These are phyloP conservation scores for Russula olivacea DNA, from an alignment of 768 basidiomycete species.

Conservation along the genomic window DNA sequence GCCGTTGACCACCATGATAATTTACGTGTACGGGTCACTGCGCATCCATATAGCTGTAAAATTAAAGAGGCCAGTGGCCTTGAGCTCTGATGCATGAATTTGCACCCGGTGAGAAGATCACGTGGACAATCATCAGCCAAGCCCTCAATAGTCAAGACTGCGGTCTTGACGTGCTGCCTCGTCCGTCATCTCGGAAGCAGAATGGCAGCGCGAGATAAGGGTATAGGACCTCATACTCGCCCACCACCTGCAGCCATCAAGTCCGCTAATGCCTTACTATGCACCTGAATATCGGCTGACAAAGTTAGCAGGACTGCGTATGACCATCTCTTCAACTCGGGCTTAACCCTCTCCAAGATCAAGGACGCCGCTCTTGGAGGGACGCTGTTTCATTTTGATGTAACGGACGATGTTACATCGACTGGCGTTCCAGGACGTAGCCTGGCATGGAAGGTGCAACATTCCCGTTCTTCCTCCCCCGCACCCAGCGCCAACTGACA, in stretches of 20 bases:
- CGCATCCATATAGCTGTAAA: not conserved
- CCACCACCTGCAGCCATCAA: conserved; percentile 10
- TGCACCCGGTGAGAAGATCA: not conserved
- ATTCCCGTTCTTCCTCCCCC: not conserved
- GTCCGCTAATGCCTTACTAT: conserved; percentile 7
- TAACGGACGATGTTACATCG: conserved; percentile 36
- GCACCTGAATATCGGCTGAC: conserved; percentile 9
- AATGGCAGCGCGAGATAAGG: conserved; percentile 16
- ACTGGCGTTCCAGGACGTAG: conserved; percentile 67
- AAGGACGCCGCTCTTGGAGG: conserved; percentile 61
- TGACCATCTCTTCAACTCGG: conserved; percentile 46
- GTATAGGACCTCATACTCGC: conserved; percentile 2
- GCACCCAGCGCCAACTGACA: conserved; percentile 3
- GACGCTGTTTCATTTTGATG: conserved; percentile 43
- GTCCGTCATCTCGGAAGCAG: not conserved
- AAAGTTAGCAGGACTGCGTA: conserved; percentile 36
- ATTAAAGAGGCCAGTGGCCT: not conserved
- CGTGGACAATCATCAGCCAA: not conserved
- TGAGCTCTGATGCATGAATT: not conserved
- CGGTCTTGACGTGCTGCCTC: conserved; percentile 24
- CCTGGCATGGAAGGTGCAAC: conserved; percentile 74
- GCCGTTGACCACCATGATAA: not conserved
- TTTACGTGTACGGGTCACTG: not conserved
- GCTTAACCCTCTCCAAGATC: conserved; percentile 52
- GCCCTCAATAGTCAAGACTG: not conserved